Conservation (phyloP, 2,329 filamentous ascomycete genomes). For the Claviceps maximensis region DNA sequence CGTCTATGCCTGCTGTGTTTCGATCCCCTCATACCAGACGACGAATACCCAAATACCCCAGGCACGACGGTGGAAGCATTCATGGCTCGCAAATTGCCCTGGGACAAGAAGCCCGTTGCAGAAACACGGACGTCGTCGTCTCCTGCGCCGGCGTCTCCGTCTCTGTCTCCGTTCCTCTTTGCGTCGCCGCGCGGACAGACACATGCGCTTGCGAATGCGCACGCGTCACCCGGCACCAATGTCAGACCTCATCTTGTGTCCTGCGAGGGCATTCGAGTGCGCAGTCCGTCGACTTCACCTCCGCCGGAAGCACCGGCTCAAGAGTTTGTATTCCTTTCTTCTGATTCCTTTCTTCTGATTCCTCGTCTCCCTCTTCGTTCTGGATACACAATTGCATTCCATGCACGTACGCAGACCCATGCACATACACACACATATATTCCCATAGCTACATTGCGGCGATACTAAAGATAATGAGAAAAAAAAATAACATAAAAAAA, state of each 20-base stretch:
- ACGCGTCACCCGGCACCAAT: not conserved
- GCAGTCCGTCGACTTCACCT: constrained; percentile 37
- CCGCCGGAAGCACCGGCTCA: constrained; percentile 34
- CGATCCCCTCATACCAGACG: not conserved
- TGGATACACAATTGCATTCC: too few relatives aligned
- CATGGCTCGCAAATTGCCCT: constrained; percentile 7
- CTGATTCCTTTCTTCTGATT: too few relatives aligned
- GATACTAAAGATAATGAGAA: not conserved
- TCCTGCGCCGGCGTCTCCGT: not conserved
- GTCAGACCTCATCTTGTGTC: not conserved
- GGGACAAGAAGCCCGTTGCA: constrained; percentile 1
- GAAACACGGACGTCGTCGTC: not conserved
- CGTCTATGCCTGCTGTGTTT: too few relatives aligned
- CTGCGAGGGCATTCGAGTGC: constrained; percentile 2
- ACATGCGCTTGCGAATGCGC: too few relatives aligned
- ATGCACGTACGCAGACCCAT: too few relatives aligned
- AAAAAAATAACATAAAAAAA: constrained; percentile 12
- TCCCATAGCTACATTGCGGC: not conserved
- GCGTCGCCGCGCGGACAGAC: too few relatives aligned
- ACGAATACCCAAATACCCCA: too few relatives aligned
- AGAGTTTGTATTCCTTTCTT: constrained; percentile 19
- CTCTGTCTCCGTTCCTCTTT: too few relatives aligned
- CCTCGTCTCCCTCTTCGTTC: too few relatives aligned
- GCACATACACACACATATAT: too few relatives aligned
- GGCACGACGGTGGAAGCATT: too few relatives aligned